These are phyloP conservation scores for Malassezia globosa DNA, from an alignment of 1,284 basidiomycete genomes.

Conservation along the genomic window DNA sequence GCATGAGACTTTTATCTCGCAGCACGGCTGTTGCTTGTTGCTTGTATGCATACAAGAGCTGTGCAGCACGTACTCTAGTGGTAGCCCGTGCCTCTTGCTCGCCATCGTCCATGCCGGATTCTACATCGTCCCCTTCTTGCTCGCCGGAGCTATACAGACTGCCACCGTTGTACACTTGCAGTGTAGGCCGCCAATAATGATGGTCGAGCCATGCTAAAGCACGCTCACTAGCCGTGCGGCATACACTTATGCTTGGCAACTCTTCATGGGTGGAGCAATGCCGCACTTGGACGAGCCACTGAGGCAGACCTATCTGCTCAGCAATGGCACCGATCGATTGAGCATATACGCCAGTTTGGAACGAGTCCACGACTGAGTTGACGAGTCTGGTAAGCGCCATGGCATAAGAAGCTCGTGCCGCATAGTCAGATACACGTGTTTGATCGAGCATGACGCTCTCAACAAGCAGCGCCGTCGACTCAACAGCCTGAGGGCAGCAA, in stretches of 20 bases:
- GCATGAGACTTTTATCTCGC: slow-evolving; percentile 26
- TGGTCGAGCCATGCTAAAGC: slow-evolving; percentile 32
- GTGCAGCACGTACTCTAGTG: slow-evolving; percentile 16
- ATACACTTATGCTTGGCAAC: slow-evolving; percentile 68
- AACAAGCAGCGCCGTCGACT: slow-evolving; percentile 34
- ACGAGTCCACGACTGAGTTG: slow-evolving; percentile 70
- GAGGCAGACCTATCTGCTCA: slow-evolving; percentile 68
- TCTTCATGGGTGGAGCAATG: slow-evolving; percentile 95
- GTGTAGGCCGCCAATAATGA: slow-evolving; percentile 12
- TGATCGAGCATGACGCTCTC: slow-evolving; percentile 28
- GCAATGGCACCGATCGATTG: slow-evolving; percentile 82
- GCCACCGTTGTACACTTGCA: not conserved
- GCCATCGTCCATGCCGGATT: slow-evolving; percentile 3
- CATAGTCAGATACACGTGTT: slow-evolving; percentile 19
- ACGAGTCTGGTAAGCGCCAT: slow-evolving; percentile 55
- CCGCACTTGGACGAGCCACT: slow-evolving; percentile 81
- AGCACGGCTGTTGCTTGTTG: slow-evolving; percentile 23
- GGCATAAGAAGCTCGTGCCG: slow-evolving; percentile 27
- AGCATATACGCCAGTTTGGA: slow-evolving; percentile 67
- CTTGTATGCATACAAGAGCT: slow-evolving; percentile 25
- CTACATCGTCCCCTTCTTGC: not conserved
- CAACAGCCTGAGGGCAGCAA: slow-evolving; percentile 39
- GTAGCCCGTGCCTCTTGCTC: slow-evolving; percentile 2
- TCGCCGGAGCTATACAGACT: not conserved
- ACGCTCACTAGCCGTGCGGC: slow-evolving; percentile 60